Evolutionary conservation across 1,284 basidiomycete genomes (phyloP).

Genomic region (Apiotrichum brassicae): DNA sequence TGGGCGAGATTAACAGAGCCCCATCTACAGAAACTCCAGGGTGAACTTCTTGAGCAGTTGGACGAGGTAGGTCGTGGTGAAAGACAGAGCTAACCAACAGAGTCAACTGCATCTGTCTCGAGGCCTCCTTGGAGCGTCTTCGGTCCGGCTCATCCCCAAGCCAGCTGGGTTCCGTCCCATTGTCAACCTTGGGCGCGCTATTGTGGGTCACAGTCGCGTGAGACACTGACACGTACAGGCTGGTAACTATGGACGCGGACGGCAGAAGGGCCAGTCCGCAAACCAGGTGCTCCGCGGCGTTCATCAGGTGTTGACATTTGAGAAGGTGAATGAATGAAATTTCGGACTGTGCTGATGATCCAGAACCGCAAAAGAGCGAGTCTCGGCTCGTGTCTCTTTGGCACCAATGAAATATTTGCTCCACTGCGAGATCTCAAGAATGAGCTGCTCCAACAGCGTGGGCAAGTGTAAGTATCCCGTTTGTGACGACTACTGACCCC

Average conservation of each 20-base stretch:
- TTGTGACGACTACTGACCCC: background rate
- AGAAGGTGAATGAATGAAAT: constrained; percentile 57
- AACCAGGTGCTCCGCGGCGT: constrained; percentile 78
- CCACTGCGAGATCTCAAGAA: constrained; percentile 66
- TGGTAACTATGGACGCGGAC: too few relatives aligned
- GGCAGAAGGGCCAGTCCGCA: constrained; percentile 14
- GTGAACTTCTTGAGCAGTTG: constrained; percentile 36
- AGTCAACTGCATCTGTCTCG: background rate
- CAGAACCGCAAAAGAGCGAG: constrained; percentile 60
- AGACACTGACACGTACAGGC: too few relatives aligned
- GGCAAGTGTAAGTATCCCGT: constrained; percentile 53
- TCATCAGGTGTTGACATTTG: constrained; percentile 76
- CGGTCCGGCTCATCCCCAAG: constrained; percentile 85
- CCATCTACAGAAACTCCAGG: constrained; percentile 62
- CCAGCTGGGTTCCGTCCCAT: constrained; percentile 91
- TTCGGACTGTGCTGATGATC: background rate
- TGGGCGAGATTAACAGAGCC: constrained; percentile 81
- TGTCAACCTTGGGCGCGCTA: constrained; percentile 69
- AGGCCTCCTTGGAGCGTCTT: constrained; percentile 42
- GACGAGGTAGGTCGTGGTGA: constrained; percentile 24
- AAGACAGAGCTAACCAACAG: background rate
- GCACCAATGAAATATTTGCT: constrained; percentile 72
- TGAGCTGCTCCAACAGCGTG: constrained; percentile 51
- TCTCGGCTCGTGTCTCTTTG: constrained; percentile 73
- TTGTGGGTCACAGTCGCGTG: too few relatives aligned